phyloP scores from a whole-genome alignment of 441 rosid genomes.

The Eutrema salsugineum region DNA sequence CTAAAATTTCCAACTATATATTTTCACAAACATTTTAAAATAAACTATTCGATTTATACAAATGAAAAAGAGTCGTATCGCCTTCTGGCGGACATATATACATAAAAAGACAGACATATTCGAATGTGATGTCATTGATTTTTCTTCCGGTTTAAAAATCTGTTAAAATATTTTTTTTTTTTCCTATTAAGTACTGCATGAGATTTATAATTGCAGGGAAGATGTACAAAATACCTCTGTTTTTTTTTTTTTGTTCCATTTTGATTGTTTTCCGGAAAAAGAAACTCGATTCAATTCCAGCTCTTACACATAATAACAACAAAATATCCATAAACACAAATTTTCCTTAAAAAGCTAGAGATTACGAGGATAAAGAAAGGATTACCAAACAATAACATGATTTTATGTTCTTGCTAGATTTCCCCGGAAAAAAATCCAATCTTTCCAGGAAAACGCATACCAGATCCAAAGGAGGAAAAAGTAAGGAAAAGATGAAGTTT shows the following conservation, averaged over 20 bases:
- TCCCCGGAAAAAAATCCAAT: constrained; percentile 1
- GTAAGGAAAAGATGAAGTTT: constrained; percentile 20
- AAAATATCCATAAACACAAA: not conserved
- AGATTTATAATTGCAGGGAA: not conserved
- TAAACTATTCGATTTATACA: not conserved
- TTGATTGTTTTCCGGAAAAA: not conserved
- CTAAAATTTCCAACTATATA: not conserved
- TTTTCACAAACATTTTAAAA: not conserved
- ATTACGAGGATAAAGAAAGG: not conserved
- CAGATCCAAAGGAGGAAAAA: not conserved
- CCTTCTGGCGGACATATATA: not conserved
- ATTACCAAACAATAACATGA: not conserved
- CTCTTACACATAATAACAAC: not conserved
- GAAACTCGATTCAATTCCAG: not conserved
- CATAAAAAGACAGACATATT: not conserved
- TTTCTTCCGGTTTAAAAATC: not conserved
- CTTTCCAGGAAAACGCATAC: not conserved
- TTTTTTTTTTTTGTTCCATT: not conserved
- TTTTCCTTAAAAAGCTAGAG: not conserved
- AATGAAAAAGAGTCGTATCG: not conserved
- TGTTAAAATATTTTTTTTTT: not conserved
- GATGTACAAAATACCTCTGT: not conserved
- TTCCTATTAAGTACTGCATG: not conserved
- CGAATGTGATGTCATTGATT: not conserved
- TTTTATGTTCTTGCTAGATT: not conserved